Base-by-base conservation (phyloP, 1,284 basidiomycete genomes). In the Ceratobasidium theobromae region DNA sequence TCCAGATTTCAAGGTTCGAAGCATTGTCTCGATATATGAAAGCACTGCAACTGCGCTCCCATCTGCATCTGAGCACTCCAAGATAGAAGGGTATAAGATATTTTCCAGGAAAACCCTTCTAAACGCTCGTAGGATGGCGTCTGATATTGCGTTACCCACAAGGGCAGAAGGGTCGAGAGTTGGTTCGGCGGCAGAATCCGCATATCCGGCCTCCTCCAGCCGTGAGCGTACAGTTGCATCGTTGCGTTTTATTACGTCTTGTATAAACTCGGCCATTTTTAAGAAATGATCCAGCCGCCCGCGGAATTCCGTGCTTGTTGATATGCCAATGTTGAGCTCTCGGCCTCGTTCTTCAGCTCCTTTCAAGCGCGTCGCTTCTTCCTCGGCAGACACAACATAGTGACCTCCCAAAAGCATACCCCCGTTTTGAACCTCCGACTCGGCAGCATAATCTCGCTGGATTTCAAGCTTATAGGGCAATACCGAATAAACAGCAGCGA, bases 41-140 rank as follows among this genome's bases (percentile, higher is more conserved):
- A 98, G 88, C 57, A 98, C 94, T 1, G 96, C 96, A 1, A 97
- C 90, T 0, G 95, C 91, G 70, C 94, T 97, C 25, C 95, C 95
- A 75, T 99, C 95, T 4, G 80, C 75, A 69, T 93, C 91, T 0
- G 94, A 95, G 76, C 94, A 97, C 74, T 98, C 95, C 54, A 98
- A 81, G 53, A 99, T 85, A 4, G 93, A 93, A 0, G 95, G 94
- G 74, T 97, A 97, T 32, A 98, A 79, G 27, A 98, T 89, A 72
- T 95, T 96, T 76, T 95, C 91, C 28, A 98, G 79, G 76, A 97
- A 97, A 43, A 91, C 89, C n/a, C 85, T 82, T 53, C 89, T 86
- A 11, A 96, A 85, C 4, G 92, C 87, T 68, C 91, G 88, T 40
- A 95, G 76, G 48, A 94, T 91, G 12, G 89, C 86, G 69, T 90